These are phyloP conservation scores for Xanthoconium separans DNA, from an alignment of 1,284 basidiomycete genomes.

Conservation along the genomic window DNA sequence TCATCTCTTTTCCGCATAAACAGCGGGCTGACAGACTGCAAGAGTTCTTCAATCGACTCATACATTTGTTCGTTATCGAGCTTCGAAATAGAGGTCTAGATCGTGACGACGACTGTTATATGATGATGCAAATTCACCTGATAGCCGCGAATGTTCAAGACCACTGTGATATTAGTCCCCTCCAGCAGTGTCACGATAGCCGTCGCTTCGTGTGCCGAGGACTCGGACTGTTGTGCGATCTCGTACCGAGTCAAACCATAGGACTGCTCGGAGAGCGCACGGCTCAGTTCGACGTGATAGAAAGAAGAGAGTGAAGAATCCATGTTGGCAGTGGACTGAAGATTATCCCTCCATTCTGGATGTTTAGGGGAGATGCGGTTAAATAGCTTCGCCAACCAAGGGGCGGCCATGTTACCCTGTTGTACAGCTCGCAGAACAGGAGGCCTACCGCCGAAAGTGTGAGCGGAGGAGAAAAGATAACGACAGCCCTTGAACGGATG, in stretches of 20 bases:
- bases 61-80: slow-evolving; percentile 33
- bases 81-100: slow-evolving; percentile 10
- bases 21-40: slow-evolving; percentile 49
- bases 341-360: slow-evolving; percentile 17
- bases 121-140: slow-evolving; percentile 36
- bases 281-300: slow-evolving; percentile 51
- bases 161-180: slow-evolving; percentile 44
- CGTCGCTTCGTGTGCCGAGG: slow-evolving; percentile 46
- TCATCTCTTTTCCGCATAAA: slow-evolving; percentile 50
- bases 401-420: slow-evolving; percentile 24
- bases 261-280: slow-evolving; percentile 56
- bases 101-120: slow-evolving; percentile 6
- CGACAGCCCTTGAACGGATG: slow-evolving; percentile 16
- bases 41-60: slow-evolving; percentile 58
- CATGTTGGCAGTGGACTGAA: slow-evolving; percentile 18
- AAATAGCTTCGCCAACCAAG: slow-evolving; percentile 34
- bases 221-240: slow-evolving; percentile 34
- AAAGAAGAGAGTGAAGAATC: slow-evolving; percentile 36
- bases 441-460: slow-evolving; percentile 13
- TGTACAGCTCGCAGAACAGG: background rate
- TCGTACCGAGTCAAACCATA: slow-evolving; percentile 54
- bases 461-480: slow-evolving; percentile 15
- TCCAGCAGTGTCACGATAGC: slow-evolving; percentile 58
- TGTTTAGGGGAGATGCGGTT: slow-evolving; percentile 18
- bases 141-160: slow-evolving; percentile 55